Evolutionary conservation across 441 rosid genomes (phyloP), one percentile per base, ranked within the genome.

Genomic region (Erodium trifolium): DNA sequence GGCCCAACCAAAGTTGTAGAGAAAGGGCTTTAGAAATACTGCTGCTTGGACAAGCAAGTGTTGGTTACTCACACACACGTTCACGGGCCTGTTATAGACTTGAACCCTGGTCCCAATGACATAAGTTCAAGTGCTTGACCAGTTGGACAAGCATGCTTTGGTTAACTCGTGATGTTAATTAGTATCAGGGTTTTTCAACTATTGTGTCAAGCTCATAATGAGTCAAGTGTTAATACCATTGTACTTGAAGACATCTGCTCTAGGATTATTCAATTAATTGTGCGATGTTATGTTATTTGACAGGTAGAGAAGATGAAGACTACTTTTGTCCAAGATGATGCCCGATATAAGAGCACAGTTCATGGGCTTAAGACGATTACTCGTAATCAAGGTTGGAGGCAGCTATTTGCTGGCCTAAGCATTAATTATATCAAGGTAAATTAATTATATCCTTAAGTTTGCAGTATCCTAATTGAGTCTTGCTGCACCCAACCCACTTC

Each of bases 331-430:
- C 79, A 82, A 41, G 87, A 83, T 73, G 77, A 76, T 70, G 80
- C 78, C 39, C 83, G 85, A 73, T 91, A 84, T 82, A 84, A 76
- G 76, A 89, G 83, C 88, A 84, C 97, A 3, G 67, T 78, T 71
- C 87, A 89, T 6, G 95, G 96, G 59, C 89, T 93, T 63, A 80
- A 78, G 59, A 77, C 85, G 12, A 89, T 91, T 53, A 83, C 77
- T 66, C 82, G 83, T 63, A 87, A 77, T 71, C 98, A 93, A 72
- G 98, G 98, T 47, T 93, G 91, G 94, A 84, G 77, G 74, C 98
- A 93, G 83, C 72, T 93, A 74, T 93, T 93, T 82, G 96, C 98
- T 8, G 97, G 98, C 67, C 80, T 93, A 69, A 93, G 98, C 86
- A 88, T 89, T 73, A 93, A 93, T 79, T 93, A 93, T 78, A 85